phyloP scores from a whole-genome alignment of 495 filamentous ascomycete genomes.

The Hyaloscypha finlandica region DNA sequence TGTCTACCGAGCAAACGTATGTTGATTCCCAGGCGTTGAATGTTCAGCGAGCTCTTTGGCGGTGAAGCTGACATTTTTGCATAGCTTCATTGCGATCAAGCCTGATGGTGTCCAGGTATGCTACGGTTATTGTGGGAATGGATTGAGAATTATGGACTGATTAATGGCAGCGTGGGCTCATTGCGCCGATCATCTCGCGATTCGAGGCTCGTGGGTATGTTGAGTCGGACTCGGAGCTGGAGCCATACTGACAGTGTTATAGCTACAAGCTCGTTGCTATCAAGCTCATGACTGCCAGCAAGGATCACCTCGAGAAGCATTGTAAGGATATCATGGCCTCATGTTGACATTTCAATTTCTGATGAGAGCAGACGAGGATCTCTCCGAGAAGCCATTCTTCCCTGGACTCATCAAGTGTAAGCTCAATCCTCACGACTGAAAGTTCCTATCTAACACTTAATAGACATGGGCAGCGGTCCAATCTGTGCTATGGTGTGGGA shows the following conservation, averaged over 20 bases:
- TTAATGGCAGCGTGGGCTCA: slow-evolving; percentile 77
- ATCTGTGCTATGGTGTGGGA: slow-evolving; percentile 99
- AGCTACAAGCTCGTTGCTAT: slow-evolving; percentile 97
- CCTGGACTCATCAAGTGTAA: slow-evolving; percentile 83
- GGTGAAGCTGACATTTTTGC: slow-evolving; percentile 49
- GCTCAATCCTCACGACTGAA: neutral
- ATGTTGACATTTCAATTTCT: slow-evolving; percentile 34
- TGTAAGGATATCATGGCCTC: slow-evolving; percentile 47
- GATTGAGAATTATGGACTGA: slow-evolving; percentile 18
- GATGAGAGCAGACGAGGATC: slow-evolving; percentile 68
- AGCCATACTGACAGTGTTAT: slow-evolving; percentile 30
- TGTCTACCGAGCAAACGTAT: slow-evolving; percentile 94
- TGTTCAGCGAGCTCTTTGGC: slow-evolving; percentile 22
- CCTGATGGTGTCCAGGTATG: slow-evolving; percentile 97
- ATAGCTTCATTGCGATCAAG: slow-evolving; percentile 98
- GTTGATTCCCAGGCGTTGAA: slow-evolving; percentile 38
- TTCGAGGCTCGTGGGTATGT: slow-evolving; percentile 91
- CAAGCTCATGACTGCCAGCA: slow-evolving; percentile 85
- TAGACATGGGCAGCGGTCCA: slow-evolving; percentile 96
- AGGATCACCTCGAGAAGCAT: slow-evolving; percentile 96
- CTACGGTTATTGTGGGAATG: slow-evolving; percentile 6
- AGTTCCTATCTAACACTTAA: slow-evolving; percentile 32
- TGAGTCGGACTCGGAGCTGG: slow-evolving; percentile 2
- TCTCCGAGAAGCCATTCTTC: slow-evolving; percentile 95
- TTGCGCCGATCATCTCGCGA: slow-evolving; percentile 94